Conservation (phyloP, 306 rosid species). For the Trifolium dubium region DNA sequence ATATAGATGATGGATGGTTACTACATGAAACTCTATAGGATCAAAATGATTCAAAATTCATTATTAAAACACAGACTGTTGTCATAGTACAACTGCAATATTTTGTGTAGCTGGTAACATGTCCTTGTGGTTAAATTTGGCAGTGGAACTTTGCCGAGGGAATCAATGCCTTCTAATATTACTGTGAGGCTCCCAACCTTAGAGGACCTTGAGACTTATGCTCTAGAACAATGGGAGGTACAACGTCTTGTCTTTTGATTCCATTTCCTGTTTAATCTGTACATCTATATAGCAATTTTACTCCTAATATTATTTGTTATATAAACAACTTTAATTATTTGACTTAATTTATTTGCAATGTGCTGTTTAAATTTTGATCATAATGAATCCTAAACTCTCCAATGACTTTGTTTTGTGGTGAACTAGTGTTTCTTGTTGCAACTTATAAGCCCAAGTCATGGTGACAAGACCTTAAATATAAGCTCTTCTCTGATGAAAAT, state of each 20-base stretch:
- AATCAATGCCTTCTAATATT: slow-evolving; percentile 84
- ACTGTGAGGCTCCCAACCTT: slow-evolving; percentile 85
- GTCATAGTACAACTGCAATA: slow-evolving; percentile 31
- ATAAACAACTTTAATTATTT: slow-evolving; percentile 20
- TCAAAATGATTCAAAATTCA: slow-evolving; percentile 30
- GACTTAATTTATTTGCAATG: slow-evolving; percentile 15
- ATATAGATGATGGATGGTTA: slow-evolving; percentile 15
- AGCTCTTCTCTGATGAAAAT: slow-evolving; percentile 88
- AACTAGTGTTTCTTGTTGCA: slow-evolving; percentile 90
- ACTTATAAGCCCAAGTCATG: slow-evolving; percentile 83
- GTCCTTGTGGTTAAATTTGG: slow-evolving; percentile 46
- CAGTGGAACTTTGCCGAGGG: slow-evolving; percentile 96
- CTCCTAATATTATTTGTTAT: slow-evolving; percentile 12
- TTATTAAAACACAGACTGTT: slow-evolving; percentile 13
- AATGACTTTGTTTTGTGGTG: slow-evolving; percentile 55
- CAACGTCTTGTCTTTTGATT: slow-evolving; percentile 35
- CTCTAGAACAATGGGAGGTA: slow-evolving; percentile 94
- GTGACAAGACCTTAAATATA: slow-evolving; percentile 74
- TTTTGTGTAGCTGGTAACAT: slow-evolving; percentile 43
- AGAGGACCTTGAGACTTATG: slow-evolving; percentile 84
- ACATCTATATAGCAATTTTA: slow-evolving; percentile 26
- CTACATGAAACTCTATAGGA: slow-evolving; percentile 35
- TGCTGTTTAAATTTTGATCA: slow-evolving; percentile 43
- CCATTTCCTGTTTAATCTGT: slow-evolving; percentile 15
- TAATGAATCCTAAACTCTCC: slow-evolving; percentile 40